A percentile compares a stretch with the other conserved stretches of the same genome.
Conservation (phyloP, 2,329 filamentous ascomycete species). For the Arthrobotrys sphaeroides region DNA sequence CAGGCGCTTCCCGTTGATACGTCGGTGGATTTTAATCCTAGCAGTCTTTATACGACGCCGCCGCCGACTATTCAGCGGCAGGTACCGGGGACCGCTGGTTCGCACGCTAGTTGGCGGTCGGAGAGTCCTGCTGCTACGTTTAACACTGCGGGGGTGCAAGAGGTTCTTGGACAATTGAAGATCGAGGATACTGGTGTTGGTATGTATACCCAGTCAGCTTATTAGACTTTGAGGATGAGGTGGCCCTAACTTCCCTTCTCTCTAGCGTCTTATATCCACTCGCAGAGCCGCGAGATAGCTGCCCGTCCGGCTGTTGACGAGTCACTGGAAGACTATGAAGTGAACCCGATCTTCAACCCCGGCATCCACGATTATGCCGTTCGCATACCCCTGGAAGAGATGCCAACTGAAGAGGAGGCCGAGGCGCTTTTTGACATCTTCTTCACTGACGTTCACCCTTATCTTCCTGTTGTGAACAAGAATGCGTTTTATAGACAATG, state of each 20-base stretch:
- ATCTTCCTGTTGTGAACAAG: slow-evolving; percentile 88
- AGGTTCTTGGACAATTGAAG: slow-evolving; percentile 84
- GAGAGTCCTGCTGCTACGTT: slow-evolving; percentile 40
- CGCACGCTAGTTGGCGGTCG: slow-evolving; percentile 40
- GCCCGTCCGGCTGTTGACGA: slow-evolving; percentile 64
- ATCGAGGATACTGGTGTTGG: slow-evolving; percentile 88
- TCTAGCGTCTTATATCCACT: slow-evolving; percentile 72
- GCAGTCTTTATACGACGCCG: slow-evolving; percentile 40
- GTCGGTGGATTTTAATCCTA: slow-evolving; percentile 30
- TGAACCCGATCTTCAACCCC: slow-evolving; percentile 73
- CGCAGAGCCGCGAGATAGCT: slow-evolving; percentile 68
- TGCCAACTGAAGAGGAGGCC: slow-evolving; percentile 85
- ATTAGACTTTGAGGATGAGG: slow-evolving; percentile 14
- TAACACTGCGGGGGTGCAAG: slow-evolving; percentile 74
- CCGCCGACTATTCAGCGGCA: slow-evolving; percentile 38
- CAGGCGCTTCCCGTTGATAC: slow-evolving; percentile 24
- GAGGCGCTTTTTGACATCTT: slow-evolving; percentile 89
- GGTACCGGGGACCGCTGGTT: slow-evolving; percentile 38
- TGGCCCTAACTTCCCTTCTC: slow-evolving; percentile 2
- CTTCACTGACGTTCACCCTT: slow-evolving; percentile 89
- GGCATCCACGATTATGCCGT: slow-evolving; percentile 58
- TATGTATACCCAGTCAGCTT: slow-evolving; percentile 63
- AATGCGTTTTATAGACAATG: slow-evolving; percentile 86
- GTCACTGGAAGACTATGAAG: slow-evolving; percentile 74
- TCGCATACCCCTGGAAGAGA: slow-evolving; percentile 84